Evolutionary conservation across 768 basidiomycete species (phyloP), one percentile per base, ranked within the genome.

Genomic region (Zangia roseola): DNA sequence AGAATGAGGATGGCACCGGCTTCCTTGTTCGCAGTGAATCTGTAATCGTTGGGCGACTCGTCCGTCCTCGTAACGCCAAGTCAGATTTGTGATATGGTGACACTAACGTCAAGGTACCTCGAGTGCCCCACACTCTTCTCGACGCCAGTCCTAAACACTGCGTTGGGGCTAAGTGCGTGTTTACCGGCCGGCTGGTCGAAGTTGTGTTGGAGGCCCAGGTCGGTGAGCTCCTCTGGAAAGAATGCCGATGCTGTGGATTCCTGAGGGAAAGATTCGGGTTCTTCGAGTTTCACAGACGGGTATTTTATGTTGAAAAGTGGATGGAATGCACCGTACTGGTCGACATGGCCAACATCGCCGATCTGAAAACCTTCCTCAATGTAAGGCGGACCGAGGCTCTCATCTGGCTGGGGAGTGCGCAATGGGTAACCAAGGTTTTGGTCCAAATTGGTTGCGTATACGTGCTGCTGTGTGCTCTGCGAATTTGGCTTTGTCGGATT

Each of bases 321-420:
- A 30, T 61, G 54, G 42, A 72, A 58, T 6, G 1, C 23, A 20
- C 69, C 70, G 20, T 55, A 38, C 5, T 49, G 43, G 3, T 49
- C 54, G 20, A 70, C 41, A 26, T 63, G 53, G 12, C 67, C 67
- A 5, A 72, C 65, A 49, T 73, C 70, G 1, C 71, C 71, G 12
- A 72, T 68, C 35, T 53, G 57, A 24, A 67, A 47, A 2, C 69
- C 69, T 13, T 58, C 45, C 4, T 45, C 30, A 16, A 47, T 54
- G 20, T 70, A 64, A 2, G 53, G 46, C 12, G 43, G 25, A 19
- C 62, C 61, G 9, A 68, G 55, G 9, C 33, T 35, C 19, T 34
- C 30, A 19, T 62, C 50, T 6, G 63, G 60, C 16, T 60, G 55
- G 9, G 69, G 69, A 24, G 51, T 51, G 59, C 63, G 66, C n/a